phyloP scores from a whole-genome alignment of 1,284 basidiomycete genomes.

The Neolentinus lepideus region DNA sequence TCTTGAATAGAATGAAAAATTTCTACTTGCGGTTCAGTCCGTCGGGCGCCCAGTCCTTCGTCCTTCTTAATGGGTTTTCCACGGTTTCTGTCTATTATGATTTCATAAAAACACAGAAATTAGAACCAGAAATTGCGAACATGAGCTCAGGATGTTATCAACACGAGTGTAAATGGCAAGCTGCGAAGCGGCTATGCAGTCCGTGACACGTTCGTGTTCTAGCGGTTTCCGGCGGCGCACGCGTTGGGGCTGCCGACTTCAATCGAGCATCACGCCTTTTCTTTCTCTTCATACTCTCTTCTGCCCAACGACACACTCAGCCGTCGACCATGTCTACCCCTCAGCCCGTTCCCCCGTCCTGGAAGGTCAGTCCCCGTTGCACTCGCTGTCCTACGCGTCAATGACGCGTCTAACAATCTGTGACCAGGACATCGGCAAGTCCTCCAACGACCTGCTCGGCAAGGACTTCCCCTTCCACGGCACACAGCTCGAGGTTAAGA shows the following conservation, averaged over 20 bases:
- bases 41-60: no score
- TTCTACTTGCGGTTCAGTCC: no score
- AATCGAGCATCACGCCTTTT: not conserved
- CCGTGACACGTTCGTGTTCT: not conserved
- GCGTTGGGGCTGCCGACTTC: not conserved
- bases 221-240: not conserved
- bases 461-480: slow-evolving; percentile 91
- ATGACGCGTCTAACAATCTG: slow-evolving; percentile 8
- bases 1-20: no score
- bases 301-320: not conserved
- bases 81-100: no score
- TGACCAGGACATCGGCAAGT: slow-evolving; percentile 89
- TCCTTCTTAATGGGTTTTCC: no score
- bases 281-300: not conserved
- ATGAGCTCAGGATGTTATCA: no score
- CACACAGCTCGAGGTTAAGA: slow-evolving; percentile 87
- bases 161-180: no score
- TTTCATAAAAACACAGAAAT: no score
- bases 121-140: no score
- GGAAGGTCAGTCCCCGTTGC: slow-evolving; percentile 60
- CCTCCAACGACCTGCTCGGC: slow-evolving; percentile 88
- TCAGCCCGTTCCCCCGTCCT: slow-evolving; percentile 88
- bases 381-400: slow-evolving; percentile 5
- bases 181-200: no score
- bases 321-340: slow-evolving; percentile 63